These are phyloP conservation scores for Boletus bicolor DNA, from an alignment of 768 basidiomycete species.

Conservation along the genomic window DNA sequence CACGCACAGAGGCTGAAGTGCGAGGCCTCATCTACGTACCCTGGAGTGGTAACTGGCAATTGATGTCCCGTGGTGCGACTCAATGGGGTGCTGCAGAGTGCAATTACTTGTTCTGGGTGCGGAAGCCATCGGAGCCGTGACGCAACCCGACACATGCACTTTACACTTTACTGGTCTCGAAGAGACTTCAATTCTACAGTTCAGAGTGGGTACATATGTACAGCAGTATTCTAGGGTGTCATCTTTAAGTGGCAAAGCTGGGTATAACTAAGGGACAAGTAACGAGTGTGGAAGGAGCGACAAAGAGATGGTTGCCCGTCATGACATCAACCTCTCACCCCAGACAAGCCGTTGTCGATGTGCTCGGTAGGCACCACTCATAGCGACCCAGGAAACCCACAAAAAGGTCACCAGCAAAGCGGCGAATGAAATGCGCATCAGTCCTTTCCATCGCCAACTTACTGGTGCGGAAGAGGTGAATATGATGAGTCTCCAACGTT, in stretches of 20 bases:
- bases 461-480: slow-evolving; percentile 73
- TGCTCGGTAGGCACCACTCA: slow-evolving; percentile 67
- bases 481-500: slow-evolving; percentile 70
- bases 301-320: slow-evolving; percentile 9
- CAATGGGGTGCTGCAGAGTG: slow-evolving; percentile 50
- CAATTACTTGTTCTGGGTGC: slow-evolving; percentile 88
- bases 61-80: slow-evolving; percentile 57
- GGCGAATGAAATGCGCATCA: slow-evolving; percentile 60
- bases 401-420: slow-evolving; percentile 55
- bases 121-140: slow-evolving; percentile 48
- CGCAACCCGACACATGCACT: not conserved
- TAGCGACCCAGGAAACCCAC: slow-evolving; percentile 57
- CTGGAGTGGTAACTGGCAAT: slow-evolving; percentile 61
- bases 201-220: slow-evolving; percentile 18
- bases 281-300: not conserved
- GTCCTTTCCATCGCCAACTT: slow-evolving; percentile 63
- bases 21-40: slow-evolving; percentile 78
- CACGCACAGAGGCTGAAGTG: slow-evolving; percentile 71
- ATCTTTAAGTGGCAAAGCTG: not conserved
- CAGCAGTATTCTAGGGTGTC: not conserved
- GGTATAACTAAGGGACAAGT: not conserved
- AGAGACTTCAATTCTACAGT: slow-evolving; percentile 9
- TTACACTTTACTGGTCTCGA: no score
- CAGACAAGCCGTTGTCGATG: slow-evolving; percentile 74
- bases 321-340: slow-evolving; percentile 78